phyloP scores from a whole-genome alignment of 2,329 filamentous ascomycete species.

The Aureobasidium vineae region DNA sequence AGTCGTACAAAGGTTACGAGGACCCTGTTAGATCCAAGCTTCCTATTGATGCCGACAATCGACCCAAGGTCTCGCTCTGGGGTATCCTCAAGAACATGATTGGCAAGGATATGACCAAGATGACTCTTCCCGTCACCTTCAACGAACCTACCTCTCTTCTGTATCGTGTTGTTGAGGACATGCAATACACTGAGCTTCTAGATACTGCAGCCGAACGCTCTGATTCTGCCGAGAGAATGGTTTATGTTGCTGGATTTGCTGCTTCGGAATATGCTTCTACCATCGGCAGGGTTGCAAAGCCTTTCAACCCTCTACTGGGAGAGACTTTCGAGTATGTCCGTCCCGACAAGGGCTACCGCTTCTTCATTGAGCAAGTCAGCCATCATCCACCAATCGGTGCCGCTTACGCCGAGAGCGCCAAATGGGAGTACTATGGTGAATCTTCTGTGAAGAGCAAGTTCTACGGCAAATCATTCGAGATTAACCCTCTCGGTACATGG shows the following conservation, averaged over 20 bases:
- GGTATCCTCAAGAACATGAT: slow-evolving; percentile 99
- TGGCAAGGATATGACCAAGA: slow-evolving; percentile 99
- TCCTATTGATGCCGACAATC: slow-evolving; percentile 86
- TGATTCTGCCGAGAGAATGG: slow-evolving; percentile 86
- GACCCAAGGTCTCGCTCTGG: slow-evolving; percentile 95
- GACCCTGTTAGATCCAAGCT: slow-evolving; percentile 75
- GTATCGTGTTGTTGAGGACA: slow-evolving; percentile 92
- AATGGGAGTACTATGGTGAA: slow-evolving; percentile 96
- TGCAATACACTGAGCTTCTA: slow-evolving; percentile 94
- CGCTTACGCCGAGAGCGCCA: slow-evolving; percentile 85
- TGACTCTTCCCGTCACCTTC: slow-evolving; percentile 97
- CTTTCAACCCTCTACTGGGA: slow-evolving; percentile 93
- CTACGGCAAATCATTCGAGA: slow-evolving; percentile 95
- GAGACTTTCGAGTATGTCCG: slow-evolving; percentile 97
- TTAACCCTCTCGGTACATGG: slow-evolving; percentile 96
- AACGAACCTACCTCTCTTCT: slow-evolving; percentile 96
- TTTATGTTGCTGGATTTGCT: slow-evolving; percentile 94
- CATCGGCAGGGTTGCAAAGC: slow-evolving; percentile 94
- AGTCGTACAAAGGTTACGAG: slow-evolving; percentile 86
- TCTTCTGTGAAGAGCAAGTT: slow-evolving; percentile 95
- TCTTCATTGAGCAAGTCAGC: slow-evolving; percentile 97
- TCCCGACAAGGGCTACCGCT: slow-evolving; percentile 95
- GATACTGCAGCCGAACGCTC: slow-evolving; percentile 80
- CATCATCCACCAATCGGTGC: slow-evolving; percentile 95
- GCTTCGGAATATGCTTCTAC: slow-evolving; percentile 96